Conservation (phyloP, 805 yeast species). For the Candida caryicola region DNA sequence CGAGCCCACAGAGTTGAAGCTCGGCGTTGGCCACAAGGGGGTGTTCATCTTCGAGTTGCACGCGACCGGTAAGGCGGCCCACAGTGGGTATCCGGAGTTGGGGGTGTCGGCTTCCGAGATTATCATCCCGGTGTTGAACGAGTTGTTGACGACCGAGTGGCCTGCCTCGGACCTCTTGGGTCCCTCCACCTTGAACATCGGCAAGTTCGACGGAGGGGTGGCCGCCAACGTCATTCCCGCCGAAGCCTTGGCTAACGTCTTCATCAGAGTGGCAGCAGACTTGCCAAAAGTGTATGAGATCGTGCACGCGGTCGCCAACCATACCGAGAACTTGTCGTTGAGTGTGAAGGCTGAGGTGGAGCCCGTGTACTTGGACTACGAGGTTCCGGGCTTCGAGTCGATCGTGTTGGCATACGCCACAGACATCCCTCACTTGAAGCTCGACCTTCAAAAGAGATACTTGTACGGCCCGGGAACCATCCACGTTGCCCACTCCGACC, state of each 20-base stretch:
- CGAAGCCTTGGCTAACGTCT: constrained; percentile 45
- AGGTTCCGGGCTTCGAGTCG: constrained; percentile 64
- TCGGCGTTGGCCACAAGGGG: constrained; percentile 73
- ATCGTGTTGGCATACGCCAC: constrained; percentile 51
- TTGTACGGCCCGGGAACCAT: constrained; percentile 69
- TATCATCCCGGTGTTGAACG: constrained; percentile 49
- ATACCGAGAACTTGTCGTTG: constrained; percentile 22
- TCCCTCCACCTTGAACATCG: constrained; percentile 60
- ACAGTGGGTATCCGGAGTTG: constrained; percentile 68
- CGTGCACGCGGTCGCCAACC: constrained; percentile 34
- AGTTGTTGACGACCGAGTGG: constrained; percentile 40
- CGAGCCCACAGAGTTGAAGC: constrained; percentile 69
- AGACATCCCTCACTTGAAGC: constrained; percentile 29
- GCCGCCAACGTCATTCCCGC: constrained; percentile 70
- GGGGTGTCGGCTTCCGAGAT: constrained; percentile 63
- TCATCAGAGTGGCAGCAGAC: constrained; percentile 55
- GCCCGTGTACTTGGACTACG: constrained; percentile 51
- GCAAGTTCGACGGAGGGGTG: constrained; percentile 55
- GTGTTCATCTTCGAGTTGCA: constrained; percentile 39
- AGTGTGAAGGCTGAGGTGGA: constrained; percentile 19
- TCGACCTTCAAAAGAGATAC: constrained; percentile 36
- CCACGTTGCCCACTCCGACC: constrained; percentile 56
- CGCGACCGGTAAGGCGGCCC: constrained; percentile 58
- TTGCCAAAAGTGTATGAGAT: constrained; percentile 33
- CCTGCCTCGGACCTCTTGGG: constrained; percentile 58